Evolutionary conservation across 2,329 filamentous ascomycete species (phyloP).

Genomic region (Penicillium psychrosexuale): DNA sequence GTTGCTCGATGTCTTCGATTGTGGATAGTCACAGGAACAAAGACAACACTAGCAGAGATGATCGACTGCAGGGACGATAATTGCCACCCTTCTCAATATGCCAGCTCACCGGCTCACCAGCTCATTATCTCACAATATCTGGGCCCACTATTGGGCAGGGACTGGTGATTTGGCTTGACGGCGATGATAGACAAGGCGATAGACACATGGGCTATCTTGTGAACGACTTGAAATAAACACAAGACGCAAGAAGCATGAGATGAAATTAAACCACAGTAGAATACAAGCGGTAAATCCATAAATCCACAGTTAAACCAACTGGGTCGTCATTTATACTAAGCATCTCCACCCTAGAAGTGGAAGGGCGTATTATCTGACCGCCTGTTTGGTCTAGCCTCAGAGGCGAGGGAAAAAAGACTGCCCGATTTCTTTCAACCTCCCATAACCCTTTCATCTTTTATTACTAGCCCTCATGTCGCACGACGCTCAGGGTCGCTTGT

Average conservation of each 20-base stretch:
- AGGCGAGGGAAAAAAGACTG: constrained; percentile 4
- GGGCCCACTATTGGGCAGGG: constrained; percentile 10
- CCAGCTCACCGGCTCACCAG: neutral
- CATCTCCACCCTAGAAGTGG: constrained; percentile 14
- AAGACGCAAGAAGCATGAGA: neutral
- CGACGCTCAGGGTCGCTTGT: constrained; percentile 20
- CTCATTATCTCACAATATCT: neutral
- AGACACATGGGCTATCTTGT: neutral
- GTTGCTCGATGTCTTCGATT: constrained; percentile 17
- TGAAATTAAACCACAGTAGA: neutral
- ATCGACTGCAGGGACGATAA: constrained; percentile 6
- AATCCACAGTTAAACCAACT: neutral
- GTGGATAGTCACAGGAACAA: neutral
- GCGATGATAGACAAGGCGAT: neutral
- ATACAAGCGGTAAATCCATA: neutral
- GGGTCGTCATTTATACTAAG: constrained; percentile 9
- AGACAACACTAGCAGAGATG: neutral
- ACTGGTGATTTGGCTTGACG: neutral
- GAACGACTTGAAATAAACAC: neutral
- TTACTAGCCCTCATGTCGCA: constrained; percentile 14
- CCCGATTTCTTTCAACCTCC: constrained; percentile 4
- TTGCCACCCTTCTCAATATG: neutral
- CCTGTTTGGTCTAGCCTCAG: constrained; percentile 17
- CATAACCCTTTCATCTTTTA: neutral
- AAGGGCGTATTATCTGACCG: constrained; percentile 21